These are phyloP conservation scores for Coniosporium tulheliwenetii DNA, from an alignment of 2,329 filamentous ascomycete genomes.

Conservation along the genomic window DNA sequence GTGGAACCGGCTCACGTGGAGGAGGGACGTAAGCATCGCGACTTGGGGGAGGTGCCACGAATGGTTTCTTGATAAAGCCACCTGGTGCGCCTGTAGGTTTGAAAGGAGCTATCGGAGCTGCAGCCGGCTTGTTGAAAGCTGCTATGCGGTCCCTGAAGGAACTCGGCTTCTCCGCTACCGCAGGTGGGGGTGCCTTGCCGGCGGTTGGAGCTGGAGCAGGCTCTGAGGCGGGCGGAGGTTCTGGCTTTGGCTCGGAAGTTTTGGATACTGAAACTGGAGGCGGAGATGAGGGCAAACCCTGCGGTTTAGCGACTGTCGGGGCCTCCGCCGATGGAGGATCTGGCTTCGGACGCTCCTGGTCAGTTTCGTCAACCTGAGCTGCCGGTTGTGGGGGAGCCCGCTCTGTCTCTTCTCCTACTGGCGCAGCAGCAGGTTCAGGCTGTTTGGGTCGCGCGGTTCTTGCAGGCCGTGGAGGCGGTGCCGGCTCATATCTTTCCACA, in stretches of 20 bases:
- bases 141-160: slow-evolving; percentile 94
- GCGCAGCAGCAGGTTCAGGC: slow-evolving; percentile 21
- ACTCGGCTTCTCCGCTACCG: slow-evolving; percentile 59
- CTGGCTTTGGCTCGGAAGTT: slow-evolving; percentile 20
- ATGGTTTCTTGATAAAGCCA: slow-evolving; percentile 88
- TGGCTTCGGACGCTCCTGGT: slow-evolving; percentile 12
- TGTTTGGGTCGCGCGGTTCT: slow-evolving; percentile 55
- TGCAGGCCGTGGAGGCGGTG: slow-evolving; percentile 70
- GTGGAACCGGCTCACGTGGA: slow-evolving; percentile 45
- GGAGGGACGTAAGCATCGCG: slow-evolving; percentile 77
- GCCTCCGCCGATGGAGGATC: slow-evolving; percentile 18
- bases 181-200: slow-evolving; percentile 48
- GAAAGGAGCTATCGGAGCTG: slow-evolving; percentile 77
- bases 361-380: slow-evolving; percentile 14
- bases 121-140: slow-evolving; percentile 83
- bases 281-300: slow-evolving; percentile 12
- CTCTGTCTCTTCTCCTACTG: slow-evolving; percentile 5
- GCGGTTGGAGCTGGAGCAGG: slow-evolving; percentile 23
- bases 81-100: slow-evolving; percentile 54
- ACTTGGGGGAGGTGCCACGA: slow-evolving; percentile 87
- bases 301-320: slow-evolving; percentile 11
- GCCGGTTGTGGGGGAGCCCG: slow-evolving; percentile 7
- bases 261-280: slow-evolving; percentile 13
- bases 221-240: slow-evolving; percentile 25
- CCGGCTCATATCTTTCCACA: slow-evolving; percentile 89